phyloP scores from a whole-genome alignment of 2,329 filamentous ascomycete species.

The Lachnellula cervina region DNA sequence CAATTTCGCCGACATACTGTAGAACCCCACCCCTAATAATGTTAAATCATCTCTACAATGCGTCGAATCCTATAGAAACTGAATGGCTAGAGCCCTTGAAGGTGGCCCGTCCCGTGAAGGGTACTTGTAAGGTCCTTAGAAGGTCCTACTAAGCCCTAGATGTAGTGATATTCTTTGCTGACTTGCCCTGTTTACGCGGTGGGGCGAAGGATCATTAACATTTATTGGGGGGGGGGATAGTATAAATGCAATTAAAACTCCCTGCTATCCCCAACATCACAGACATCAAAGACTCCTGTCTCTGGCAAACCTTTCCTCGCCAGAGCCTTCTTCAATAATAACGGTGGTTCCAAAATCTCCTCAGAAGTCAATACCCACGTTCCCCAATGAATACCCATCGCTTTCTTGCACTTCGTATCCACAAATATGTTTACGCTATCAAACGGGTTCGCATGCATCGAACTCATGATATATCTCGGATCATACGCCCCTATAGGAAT shows the following conservation, averaged over 20 bases:
- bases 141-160: no score
- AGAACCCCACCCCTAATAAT: no score
- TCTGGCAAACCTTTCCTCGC: slow-evolving; percentile 61
- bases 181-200: no score
- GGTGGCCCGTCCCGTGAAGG: no score
- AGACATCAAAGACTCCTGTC: slow-evolving; percentile 73
- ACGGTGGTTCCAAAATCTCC: slow-evolving; percentile 78
- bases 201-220: no score
- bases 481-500: slow-evolving; percentile 92
- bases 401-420: slow-evolving; percentile 72
- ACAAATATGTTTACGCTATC: slow-evolving; percentile 86
- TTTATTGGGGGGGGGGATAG: no score
- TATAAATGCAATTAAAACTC: slow-evolving; percentile 52
- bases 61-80: no score
- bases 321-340: slow-evolving; percentile 66
- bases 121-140: no score
- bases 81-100: no score
- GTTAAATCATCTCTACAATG: no score
- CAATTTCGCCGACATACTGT: no score
- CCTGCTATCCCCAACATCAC: slow-evolving; percentile 77
- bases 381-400: slow-evolving; percentile 90
- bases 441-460: slow-evolving; percentile 80
- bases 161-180: no score
- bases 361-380: slow-evolving; percentile 75
- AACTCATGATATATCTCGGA: slow-evolving; percentile 66